These are phyloP conservation scores for Mytilinidion resinicola DNA, from an alignment of 495 filamentous ascomycete genomes.

Conservation along the genomic window DNA sequence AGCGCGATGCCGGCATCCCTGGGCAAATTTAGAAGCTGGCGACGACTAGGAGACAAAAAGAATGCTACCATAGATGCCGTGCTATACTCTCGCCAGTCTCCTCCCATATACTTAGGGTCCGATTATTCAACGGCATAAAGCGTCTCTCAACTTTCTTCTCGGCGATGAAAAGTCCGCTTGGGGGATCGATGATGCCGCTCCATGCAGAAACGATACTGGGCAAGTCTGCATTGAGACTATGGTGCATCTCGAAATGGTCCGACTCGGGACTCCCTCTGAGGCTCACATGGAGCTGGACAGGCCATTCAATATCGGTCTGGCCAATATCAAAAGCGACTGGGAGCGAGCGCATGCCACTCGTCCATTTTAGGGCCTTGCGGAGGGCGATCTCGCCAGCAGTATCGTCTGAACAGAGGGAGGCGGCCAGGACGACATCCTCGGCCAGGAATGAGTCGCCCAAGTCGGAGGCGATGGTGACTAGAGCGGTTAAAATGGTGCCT, in stretches of 20 bases:
- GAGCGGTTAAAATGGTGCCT: constrained; percentile 33
- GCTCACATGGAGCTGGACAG: constrained; percentile 33
- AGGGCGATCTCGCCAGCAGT: constrained; percentile 39
- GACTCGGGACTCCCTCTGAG: constrained; percentile 14
- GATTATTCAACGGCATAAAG: constrained; percentile 31
- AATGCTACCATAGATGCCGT: constrained; percentile 77
- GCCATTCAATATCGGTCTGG: constrained; percentile 16
- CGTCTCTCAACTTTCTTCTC: constrained; percentile 51
- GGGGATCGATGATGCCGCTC: constrained; percentile 45
- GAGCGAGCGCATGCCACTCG: constrained; percentile 48
- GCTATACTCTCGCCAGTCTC: constrained; percentile 95
- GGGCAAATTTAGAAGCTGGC: background rate
- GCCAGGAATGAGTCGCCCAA: constrained; percentile 80
- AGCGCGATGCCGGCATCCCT: constrained; percentile 69
- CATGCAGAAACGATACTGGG: constrained; percentile 51
- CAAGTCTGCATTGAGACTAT: constrained; percentile 8
- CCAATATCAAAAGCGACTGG: constrained; percentile 34
- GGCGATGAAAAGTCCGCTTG: constrained; percentile 33
- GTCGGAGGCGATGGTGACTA: constrained; percentile 84
- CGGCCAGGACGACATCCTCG: constrained; percentile 51
- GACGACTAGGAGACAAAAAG: background rate
- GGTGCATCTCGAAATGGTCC: constrained; percentile 26
- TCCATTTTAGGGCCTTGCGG: constrained; percentile 47
- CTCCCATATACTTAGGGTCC: constrained; percentile 58
- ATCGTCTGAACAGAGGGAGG: constrained; percentile 40